Evolutionary conservation across 495 filamentous ascomycete species (phyloP).

Genomic region (Cenococcum geophilum): DNA sequence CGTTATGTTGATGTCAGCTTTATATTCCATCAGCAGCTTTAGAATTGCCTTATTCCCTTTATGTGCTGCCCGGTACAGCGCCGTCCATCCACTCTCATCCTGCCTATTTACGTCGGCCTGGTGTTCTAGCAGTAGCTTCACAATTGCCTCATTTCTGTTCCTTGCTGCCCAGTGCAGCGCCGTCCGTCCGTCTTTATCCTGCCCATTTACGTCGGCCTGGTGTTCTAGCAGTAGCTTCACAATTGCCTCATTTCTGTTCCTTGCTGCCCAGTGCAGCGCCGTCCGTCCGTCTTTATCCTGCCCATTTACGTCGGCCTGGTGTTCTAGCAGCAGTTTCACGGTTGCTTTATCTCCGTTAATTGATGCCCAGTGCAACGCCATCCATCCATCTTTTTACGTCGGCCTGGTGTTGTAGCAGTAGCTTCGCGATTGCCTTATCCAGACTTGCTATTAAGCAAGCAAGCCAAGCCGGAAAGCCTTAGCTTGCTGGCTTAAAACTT

Average conservation of each 20-base stretch:
- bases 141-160: not conserved
- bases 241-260: not conserved
- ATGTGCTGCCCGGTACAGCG: not conserved
- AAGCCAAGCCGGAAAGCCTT: too few relatives aligned
- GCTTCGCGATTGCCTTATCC: not conserved
- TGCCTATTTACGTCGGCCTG: not conserved
- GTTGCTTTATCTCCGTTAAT: not conserved
- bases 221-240: not conserved
- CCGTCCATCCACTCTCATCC: not conserved
- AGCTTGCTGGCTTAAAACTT: too few relatives aligned
- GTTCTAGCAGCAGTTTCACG: not conserved
- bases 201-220: not conserved
- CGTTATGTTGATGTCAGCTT: not conserved
- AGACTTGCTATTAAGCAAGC: too few relatives aligned
- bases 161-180: not conserved
- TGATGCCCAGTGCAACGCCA: not conserved
- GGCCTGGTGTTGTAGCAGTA: not conserved
- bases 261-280: not conserved
- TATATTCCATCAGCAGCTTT: not conserved
- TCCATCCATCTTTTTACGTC: not conserved
- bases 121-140: not conserved
- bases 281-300: not conserved
- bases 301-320: not conserved
- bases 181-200: not conserved
- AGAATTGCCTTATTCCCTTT: not conserved